Evolutionary conservation across 129 eudicot genomes (phyloP), one percentile per base, ranked within the genome.

Genomic region (Pulicaria dysenterica): DNA sequence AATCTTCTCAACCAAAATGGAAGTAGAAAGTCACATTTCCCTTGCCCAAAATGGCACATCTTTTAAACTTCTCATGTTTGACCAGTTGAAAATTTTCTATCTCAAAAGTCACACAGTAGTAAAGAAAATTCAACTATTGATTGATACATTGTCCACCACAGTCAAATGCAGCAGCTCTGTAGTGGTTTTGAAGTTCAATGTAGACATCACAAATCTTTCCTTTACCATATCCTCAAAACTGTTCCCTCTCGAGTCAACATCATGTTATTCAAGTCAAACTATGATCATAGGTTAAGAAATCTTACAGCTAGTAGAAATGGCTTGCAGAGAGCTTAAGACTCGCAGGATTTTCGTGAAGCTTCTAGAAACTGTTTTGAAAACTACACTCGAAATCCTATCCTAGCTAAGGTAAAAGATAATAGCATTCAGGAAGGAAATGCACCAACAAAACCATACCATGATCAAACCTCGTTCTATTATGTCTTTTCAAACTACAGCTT

Each of bases 291-390:
- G 54, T 85, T 49, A 91, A 80, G 61, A 86, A 80, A 15, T 72
- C 84, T 56, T 82, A 36, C 79, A 73, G 44, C 78, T 83, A 12
- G 83, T 91, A 45, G 97, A 91, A 78, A 75, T 74, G 3, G 95
- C 83, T 9, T 91, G 90, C 71, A 76, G 77, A 16, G 97, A 88
- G 85, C 97, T 91, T 8, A 75, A 83, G 17, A 76, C 80, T 12
- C 85, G 87, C 4, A 90, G 93, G 69, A 76, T 91, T 13, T 88
- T 91, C 66, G 67, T 91, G 64, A 91, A 91, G 78, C 97, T 91
- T 76, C 75, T 91, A 49, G 97, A 91, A 84, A 90, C 97, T 6
- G 74, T 91, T 19, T 77, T 88, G 11, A 88, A 91, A 56, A 96
- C 96, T 2, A 96, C 31, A 24, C 31, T 24, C 1, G 96, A n/a